A percentile compares a stretch with the other conserved stretches of the same genome.
Evolutionary conservation across 768 basidiomycete species (phyloP).

Genomic region (Russula sp.): DNA sequence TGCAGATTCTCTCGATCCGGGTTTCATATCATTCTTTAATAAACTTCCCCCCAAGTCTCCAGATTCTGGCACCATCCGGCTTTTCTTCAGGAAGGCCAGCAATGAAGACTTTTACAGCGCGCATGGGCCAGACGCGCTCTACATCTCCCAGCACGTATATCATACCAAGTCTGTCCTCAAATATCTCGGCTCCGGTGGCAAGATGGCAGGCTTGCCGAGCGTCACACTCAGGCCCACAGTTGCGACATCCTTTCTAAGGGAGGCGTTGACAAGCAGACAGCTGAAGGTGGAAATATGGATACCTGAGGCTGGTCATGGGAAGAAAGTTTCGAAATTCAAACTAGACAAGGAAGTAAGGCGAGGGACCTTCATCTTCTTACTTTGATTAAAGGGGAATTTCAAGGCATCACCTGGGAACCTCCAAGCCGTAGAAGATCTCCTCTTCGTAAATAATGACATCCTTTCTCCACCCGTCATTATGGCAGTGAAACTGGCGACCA

Average conservation of each 20-base stretch:
- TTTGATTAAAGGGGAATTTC: slow-evolving; percentile 20
- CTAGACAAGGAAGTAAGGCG: slow-evolving; percentile 68
- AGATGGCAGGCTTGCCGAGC: slow-evolving; percentile 56
- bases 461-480: slow-evolving; percentile 81
- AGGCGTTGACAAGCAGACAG: slow-evolving; percentile 85
- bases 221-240: slow-evolving; percentile 70
- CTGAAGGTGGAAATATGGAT: slow-evolving; percentile 89
- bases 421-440: slow-evolving; percentile 41
- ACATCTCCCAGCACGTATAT: slow-evolving; percentile 74
- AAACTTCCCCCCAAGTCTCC: slow-evolving; percentile 60
- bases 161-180: slow-evolving; percentile 91
- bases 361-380: not conserved
- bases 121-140: slow-evolving; percentile 84
- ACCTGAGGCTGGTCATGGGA: slow-evolving; percentile 64
- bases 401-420: slow-evolving; percentile 72
- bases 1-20: slow-evolving; percentile 27
- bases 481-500: slow-evolving; percentile 70
- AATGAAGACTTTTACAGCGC: slow-evolving; percentile 73
- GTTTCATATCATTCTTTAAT: slow-evolving; percentile 67
- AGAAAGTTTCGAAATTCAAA: slow-evolving; percentile 67
- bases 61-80: slow-evolving; percentile 71
- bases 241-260: slow-evolving; percentile 76
- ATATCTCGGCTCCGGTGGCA: slow-evolving; percentile 67
- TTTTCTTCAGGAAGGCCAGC: slow-evolving; percentile 62
- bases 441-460: slow-evolving; percentile 79